These are phyloP conservation scores for Gracilariopsis chorda DNA, from an alignment of 23 red algal genomes.

Conservation along the genomic window DNA sequence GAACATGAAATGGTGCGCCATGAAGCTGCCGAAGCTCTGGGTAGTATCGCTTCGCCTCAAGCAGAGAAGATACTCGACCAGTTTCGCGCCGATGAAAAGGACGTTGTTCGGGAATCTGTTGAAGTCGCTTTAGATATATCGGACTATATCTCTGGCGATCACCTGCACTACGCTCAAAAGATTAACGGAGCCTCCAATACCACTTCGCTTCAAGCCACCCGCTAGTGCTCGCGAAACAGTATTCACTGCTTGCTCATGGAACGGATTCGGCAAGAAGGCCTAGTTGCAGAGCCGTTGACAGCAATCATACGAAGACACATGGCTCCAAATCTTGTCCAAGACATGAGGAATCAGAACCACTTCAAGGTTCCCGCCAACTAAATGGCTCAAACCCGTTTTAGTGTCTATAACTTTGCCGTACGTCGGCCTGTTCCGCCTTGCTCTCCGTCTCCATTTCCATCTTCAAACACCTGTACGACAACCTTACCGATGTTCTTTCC, in stretches of 20 bases:
- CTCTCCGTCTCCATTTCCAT: not conserved
- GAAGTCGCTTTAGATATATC: slow-evolving; percentile 94
- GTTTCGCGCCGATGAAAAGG: slow-evolving; percentile 60
- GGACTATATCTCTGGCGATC: slow-evolving; percentile 44
- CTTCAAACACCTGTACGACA: slow-evolving; percentile 56
- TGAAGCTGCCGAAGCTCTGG: slow-evolving; percentile 98
- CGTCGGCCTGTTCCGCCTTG: not conserved
- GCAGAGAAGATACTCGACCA: slow-evolving; percentile 38
- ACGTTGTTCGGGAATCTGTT: slow-evolving; percentile 95
- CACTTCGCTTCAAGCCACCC: not conserved
- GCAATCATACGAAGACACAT: no score
- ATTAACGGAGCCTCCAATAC: not conserved
- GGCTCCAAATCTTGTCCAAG: no score
- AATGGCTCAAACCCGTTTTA: no score
- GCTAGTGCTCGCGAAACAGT: no score
- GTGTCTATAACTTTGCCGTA: slow-evolving; percentile 14
- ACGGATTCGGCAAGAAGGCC: no score
- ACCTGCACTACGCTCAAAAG: slow-evolving; percentile 75
- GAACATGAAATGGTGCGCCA: slow-evolving; percentile 97
- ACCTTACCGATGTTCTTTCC: slow-evolving; percentile 84
- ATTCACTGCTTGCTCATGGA: no score
- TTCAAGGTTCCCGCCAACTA: no score
- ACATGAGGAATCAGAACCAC: no score
- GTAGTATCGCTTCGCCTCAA: slow-evolving; percentile 59
- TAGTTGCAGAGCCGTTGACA: no score